Percentiles rank a stretch among this genome's conserved stretches.
These are phyloP conservation scores for Proliferodiscus dingleyae DNA, from an alignment of 2,329 filamentous ascomycete genomes.

Conservation along the genomic window DNA sequence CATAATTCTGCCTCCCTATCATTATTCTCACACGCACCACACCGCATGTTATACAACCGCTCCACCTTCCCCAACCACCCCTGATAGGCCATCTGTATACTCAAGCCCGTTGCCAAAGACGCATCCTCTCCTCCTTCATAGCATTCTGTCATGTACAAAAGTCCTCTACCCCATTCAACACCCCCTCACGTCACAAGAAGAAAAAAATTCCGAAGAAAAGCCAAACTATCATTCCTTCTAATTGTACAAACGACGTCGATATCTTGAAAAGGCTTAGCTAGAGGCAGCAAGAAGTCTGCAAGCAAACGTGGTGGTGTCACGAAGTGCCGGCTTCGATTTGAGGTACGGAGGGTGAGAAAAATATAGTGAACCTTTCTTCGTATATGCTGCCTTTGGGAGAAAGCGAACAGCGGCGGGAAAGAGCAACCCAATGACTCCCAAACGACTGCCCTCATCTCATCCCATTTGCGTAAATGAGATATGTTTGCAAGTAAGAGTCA, in stretches of 20 bases:
- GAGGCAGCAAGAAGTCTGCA: constrained; percentile 10
- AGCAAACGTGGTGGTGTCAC: constrained; percentile 2
- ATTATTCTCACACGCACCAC: not conserved
- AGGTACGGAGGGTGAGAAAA: not conserved
- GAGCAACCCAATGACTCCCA: too few species aligned
- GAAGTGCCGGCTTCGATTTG: constrained; percentile 1
- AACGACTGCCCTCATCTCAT: not conserved
- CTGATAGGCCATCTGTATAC: too few species aligned
- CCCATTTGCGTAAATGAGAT: not conserved
- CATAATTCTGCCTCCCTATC: not conserved
- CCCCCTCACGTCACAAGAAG: constrained; percentile 6
- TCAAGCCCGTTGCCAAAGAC: not conserved
- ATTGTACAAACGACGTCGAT: constrained; percentile 19
- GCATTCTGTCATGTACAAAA: constrained; percentile 13
- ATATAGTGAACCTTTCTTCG: constrained; percentile 2
- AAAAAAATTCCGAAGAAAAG: constrained; percentile 7
- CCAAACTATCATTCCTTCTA: constrained; percentile 12
- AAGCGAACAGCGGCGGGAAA: too few species aligned
- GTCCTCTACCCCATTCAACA: not conserved
- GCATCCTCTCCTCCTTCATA: not conserved
- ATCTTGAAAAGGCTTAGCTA: too few species aligned
- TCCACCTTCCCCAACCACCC: not conserved
- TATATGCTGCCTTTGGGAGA: not conserved
- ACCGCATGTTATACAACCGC: not conserved
- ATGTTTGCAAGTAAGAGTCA: constrained; percentile 1